Evolutionary conservation across 805 yeast species (phyloP).

Genomic region (Brettanomyces bruxellensis): DNA sequence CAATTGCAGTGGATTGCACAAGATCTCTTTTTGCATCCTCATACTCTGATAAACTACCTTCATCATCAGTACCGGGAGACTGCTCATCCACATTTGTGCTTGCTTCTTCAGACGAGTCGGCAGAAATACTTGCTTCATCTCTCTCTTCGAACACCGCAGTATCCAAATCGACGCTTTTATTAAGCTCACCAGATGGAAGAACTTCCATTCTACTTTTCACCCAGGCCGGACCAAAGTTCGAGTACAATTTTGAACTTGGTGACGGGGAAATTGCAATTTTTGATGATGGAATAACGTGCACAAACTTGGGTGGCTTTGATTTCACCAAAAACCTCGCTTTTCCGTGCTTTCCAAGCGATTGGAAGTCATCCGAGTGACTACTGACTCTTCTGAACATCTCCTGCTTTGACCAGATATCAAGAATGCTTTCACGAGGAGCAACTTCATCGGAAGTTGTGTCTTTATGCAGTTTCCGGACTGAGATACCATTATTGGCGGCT

Average conservation of each 20-base stretch:
- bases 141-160: no score
- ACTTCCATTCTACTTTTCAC: conserved; percentile 7
- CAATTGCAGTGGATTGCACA: no score
- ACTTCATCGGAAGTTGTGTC: conserved; percentile 10
- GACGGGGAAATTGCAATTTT: background rate
- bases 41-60: background rate
- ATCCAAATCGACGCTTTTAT: background rate
- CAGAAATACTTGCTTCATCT: no score
- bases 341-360: conserved; percentile 20
- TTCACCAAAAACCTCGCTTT: conserved; percentile 10
- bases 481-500: background rate
- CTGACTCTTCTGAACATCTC: conserved; percentile 13
- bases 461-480: background rate
- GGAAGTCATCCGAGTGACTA: conserved; percentile 13
- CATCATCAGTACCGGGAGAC: background rate
- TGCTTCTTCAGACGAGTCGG: no score
- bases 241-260: background rate
- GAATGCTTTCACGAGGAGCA: conserved; percentile 19
- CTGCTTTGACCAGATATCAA: conserved; percentile 28
- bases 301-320: conserved; percentile 14
- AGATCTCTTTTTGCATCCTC: no score
- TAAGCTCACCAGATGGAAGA: conserved; percentile 5
- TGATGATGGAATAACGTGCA: conserved; percentile 12
- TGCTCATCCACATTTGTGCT: background rate
- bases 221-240: conserved; percentile 3